Evolutionary conservation across 176 grass and related monocot genomes (phyloP), one percentile per base, ranked within the genome.

Genomic region (Elymus sibiricus): DNA sequence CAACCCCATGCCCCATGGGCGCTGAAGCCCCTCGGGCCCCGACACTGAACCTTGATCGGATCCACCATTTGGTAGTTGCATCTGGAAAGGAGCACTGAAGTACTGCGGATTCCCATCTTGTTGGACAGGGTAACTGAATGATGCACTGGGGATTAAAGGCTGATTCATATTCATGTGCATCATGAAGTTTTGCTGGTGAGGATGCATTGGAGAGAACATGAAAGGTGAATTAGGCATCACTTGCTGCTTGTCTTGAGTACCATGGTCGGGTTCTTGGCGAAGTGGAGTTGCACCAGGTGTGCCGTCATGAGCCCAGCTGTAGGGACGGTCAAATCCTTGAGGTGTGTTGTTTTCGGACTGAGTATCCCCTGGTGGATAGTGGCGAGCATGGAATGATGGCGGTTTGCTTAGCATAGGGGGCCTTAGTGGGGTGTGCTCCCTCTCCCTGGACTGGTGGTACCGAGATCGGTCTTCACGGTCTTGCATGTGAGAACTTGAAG

Each of bases 131-230:
- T 90, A 92, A 84, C 60, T 80, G 76, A 92, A 89, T 64, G 91
- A 79, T n/a, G 84, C 34, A 2, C 69, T 87, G 39, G 75, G 58
- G 19, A 89, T 78, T 61, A 89, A 39, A 64, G 85, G 78, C 51
- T 94, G 93, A 87, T 95, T 93, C 82, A 88, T 90, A 62, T 94
- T 97, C 94, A 94, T 83, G 24, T 87, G 89, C 87, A 94, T 90
- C 86, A 86, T 81, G 31, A 92, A 97, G 64, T 94, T 97, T 49
- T 86, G 85, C 39, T 88, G 92, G 65, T 92, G 91, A 89, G 81
- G 79, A 31, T 76, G 72, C 56, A 97, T 78, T 26, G 86, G 92
- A 35, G 90, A 92, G 69, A 92, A 92, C 82, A 91, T 86, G 87
- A 90, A 92, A 38, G 88, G 85, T 19, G 90, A 28, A 61, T 92